These are phyloP conservation scores for Excoecaria agallocha DNA, from an alignment of 345 rosid genomes.

Conservation along the genomic window DNA sequence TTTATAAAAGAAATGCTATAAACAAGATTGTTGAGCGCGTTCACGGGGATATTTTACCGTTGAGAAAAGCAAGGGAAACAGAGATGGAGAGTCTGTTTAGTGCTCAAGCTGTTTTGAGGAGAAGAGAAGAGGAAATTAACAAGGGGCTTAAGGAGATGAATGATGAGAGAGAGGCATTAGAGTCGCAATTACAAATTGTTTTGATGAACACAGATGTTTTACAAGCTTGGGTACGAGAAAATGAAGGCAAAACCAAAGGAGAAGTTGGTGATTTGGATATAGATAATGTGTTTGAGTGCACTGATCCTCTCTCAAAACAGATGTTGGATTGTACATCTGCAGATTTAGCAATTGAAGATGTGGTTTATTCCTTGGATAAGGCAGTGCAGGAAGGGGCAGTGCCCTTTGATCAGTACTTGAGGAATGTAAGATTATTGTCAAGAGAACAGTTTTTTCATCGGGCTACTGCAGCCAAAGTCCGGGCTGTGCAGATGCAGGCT, in stretches of 20 bases:
- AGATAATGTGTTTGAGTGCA: slow-evolving; percentile 56
- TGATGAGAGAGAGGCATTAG: slow-evolving; percentile 69
- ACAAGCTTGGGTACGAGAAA: slow-evolving; percentile 68
- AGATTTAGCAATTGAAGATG: slow-evolving; percentile 88
- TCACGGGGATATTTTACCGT: slow-evolving; percentile 48
- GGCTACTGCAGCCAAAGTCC: slow-evolving; percentile 74
- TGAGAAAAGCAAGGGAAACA: slow-evolving; percentile 67
- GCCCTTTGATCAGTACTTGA: slow-evolving; percentile 78
- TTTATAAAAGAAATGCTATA: slow-evolving; percentile 64
- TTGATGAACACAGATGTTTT: slow-evolving; percentile 66
- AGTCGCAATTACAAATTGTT: slow-evolving; percentile 78
- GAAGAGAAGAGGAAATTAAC: slow-evolving; percentile 56
- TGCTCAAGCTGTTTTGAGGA: slow-evolving; percentile 62
- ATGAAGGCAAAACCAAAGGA: slow-evolving; percentile 44
- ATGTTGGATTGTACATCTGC: slow-evolving; percentile 71
- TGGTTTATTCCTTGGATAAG: slow-evolving; percentile 70
- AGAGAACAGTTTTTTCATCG: slow-evolving; percentile 88
- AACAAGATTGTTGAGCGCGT: slow-evolving; percentile 64
- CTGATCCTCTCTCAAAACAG: slow-evolving; percentile 61
- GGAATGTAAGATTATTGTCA: slow-evolving; percentile 82
- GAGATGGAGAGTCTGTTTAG: slow-evolving; percentile 75
- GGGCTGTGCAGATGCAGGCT: slow-evolving; percentile 82
- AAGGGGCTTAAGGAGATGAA: slow-evolving; percentile 67
- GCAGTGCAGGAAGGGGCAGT: slow-evolving; percentile 62
- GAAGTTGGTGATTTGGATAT: slow-evolving; percentile 40